A percentile compares a stretch with the other conserved stretches of the same genome.
These are phyloP conservation scores for Calonectria leucothoes DNA, from an alignment of 2,329 filamentous ascomycete genomes.

Conservation along the genomic window DNA sequence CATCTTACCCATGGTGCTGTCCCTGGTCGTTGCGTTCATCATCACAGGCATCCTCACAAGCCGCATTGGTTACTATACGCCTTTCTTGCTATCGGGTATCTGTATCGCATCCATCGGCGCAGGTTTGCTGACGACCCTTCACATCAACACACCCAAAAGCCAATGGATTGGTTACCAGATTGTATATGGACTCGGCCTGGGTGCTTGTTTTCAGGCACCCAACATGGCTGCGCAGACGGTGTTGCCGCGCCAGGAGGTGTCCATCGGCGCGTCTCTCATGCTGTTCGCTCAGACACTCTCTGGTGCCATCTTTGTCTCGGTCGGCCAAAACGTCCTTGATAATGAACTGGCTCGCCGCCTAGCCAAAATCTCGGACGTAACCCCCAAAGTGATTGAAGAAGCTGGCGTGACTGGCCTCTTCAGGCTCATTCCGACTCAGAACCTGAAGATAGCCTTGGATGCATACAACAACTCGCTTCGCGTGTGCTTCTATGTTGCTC, in stretches of 20 bases:
- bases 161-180: slow-evolving; percentile 50
- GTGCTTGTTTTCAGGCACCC: slow-evolving; percentile 57
- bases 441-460: background rate
- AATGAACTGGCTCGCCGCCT: slow-evolving; percentile 50
- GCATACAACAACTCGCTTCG: slow-evolving; percentile 73
- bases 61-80: slow-evolving; percentile 55
- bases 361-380: background rate
- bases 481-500: slow-evolving; percentile 69
- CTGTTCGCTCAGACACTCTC: slow-evolving; percentile 59
- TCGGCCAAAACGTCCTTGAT: slow-evolving; percentile 63
- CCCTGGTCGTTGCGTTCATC: slow-evolving; percentile 42
- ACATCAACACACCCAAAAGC: slow-evolving; percentile 26
- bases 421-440: background rate
- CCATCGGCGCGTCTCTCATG: slow-evolving; percentile 58
- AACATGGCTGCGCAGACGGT: slow-evolving; percentile 60
- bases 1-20: slow-evolving; percentile 43
- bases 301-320: slow-evolving; percentile 61
- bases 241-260: slow-evolving; percentile 55
- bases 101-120: slow-evolving; percentile 48
- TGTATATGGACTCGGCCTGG: slow-evolving; percentile 55
- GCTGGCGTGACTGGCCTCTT: slow-evolving; percentile 20
- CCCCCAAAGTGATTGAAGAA: background rate
- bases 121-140: slow-evolving; percentile 55
- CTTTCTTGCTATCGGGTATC: slow-evolving; percentile 50
- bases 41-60: slow-evolving; percentile 42